Percentiles rank a stretch among this genome's conserved stretches.
Conservation (phyloP, 2,329 filamentous ascomycete species). For the Fusarium protoensiforme region DNA sequence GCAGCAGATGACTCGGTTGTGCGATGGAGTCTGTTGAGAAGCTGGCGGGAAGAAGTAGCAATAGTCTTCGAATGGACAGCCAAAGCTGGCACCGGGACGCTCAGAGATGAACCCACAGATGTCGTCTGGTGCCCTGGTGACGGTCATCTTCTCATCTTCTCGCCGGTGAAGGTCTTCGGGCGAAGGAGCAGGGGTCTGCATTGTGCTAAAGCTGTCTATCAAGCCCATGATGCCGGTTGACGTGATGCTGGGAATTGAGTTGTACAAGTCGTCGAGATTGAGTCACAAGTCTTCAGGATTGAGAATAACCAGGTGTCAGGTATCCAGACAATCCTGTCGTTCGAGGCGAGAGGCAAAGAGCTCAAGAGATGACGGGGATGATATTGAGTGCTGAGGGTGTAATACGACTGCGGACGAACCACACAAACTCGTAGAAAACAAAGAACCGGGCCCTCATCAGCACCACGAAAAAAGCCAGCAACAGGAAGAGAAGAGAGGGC, state of each 20-base stretch:
- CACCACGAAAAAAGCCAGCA: background rate
- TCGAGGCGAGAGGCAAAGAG: background rate
- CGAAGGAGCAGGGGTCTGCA: slow-evolving; percentile 13
- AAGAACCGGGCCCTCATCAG: background rate
- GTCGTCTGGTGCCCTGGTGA: slow-evolving; percentile 8
- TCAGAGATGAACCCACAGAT: slow-evolving; percentile 23
- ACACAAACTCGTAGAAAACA: background rate
- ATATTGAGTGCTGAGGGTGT: background rate
- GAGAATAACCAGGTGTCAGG: background rate
- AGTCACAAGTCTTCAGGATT: background rate
- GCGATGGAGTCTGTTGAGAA: background rate
- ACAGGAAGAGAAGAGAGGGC: background rate
- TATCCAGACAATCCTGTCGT: background rate
- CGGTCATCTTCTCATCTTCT: background rate
- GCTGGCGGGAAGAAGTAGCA: slow-evolving; percentile 12
- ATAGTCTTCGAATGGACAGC: background rate
- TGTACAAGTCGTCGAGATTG: background rate
- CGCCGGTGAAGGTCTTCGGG: slow-evolving; percentile 3
- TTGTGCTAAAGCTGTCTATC: background rate
- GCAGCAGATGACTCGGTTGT: slow-evolving; percentile 9
- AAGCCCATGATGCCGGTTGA: slow-evolving; percentile 1
- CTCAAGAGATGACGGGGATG: background rate
- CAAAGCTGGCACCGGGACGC: slow-evolving; percentile 8
- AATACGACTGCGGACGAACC: background rate
- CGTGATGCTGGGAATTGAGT: background rate